Base-by-base conservation (phyloP, 2,329 filamentous ascomycete species). In the Plectosphaerella plurivora region DNA sequence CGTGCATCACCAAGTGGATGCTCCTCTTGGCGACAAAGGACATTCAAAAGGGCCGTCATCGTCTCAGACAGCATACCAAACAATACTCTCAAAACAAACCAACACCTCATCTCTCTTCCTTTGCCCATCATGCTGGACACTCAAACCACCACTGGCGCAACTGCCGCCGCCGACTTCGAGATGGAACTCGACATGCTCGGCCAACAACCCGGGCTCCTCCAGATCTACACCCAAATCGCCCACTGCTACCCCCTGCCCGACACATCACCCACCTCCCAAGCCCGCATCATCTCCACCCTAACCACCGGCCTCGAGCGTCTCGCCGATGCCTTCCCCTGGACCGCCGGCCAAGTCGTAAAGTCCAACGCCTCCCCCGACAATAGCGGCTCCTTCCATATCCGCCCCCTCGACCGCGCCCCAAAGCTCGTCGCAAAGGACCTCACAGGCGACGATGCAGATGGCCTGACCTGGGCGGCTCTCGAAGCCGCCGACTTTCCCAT, bases 171-270 rank as follows among this genome's bases (percentile, higher is more conserved):
- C 8, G 55, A 66, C 16, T 50, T 65, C 5, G 22, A 22, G 22
- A 22, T 22, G 3, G 54, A 62, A 25, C 62, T 78, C 3, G 74
- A 77, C 44, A 59, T 71, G 39, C 54, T 77, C 5, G 74, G 73
- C 12, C 70, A 76, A 48, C 64, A 69, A 50, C 66, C 72, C 8
- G 8, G 8, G 28, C 55, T 63, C 6, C 65, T 76, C 35, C 60
- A 62, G 11, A 68, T 78, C 11, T 79, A 78, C 56, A 80, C 75
- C 0, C 75, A 73, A 48, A 63, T 79, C 39, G 68, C 65, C 39
- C 61, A 75, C 28, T 66, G 67, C 53, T 81, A 71, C 58, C 51
- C 64, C 0, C 15, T 71, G 9, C 5, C 58, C 1, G 57, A 63
- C 33, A n/a, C 60, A 2, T 49, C 47, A 12, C 46, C 51, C 10